A percentile compares a stretch with the other conserved stretches of the same genome.
Conservation (phyloP, 2,329 filamentous ascomycete genomes). For the Pseudocercospora fuligena region DNA sequence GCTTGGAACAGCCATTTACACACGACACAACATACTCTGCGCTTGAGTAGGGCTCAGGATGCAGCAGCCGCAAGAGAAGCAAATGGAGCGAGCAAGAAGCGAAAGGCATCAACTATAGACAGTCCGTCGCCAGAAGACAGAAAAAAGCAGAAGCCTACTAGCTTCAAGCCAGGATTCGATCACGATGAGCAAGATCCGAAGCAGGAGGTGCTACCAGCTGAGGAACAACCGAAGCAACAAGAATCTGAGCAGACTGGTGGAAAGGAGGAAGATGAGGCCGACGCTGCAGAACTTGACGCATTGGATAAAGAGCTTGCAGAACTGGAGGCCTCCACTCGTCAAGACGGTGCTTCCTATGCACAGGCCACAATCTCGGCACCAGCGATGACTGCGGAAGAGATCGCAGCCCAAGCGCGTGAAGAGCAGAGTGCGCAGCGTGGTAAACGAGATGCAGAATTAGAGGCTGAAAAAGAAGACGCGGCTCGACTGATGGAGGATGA, state of each 20-base stretch:
- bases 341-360: slow-evolving; percentile 15
- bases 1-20: slow-evolving; percentile 69
- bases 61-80: slow-evolving; percentile 38
- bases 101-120: slow-evolving; percentile 50
- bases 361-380: slow-evolving; percentile 51
- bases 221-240: neutral
- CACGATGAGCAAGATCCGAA: slow-evolving; percentile 43
- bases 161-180: slow-evolving; percentile 9
- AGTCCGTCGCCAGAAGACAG: slow-evolving; percentile 23
- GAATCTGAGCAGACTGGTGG: neutral
- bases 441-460: slow-evolving; percentile 50
- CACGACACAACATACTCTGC: slow-evolving; percentile 54
- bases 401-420: slow-evolving; percentile 52
- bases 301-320: slow-evolving; percentile 80
- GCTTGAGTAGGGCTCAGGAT: slow-evolving; percentile 35
- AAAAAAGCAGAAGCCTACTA: slow-evolving; percentile 30
- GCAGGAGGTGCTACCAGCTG: neutral
- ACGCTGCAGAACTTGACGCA: slow-evolving; percentile 61
- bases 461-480: slow-evolving; percentile 56
- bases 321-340: slow-evolving; percentile 31
- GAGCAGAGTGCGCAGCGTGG: slow-evolving; percentile 50
- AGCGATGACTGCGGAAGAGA: slow-evolving; percentile 52
- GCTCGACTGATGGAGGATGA: slow-evolving; percentile 52
- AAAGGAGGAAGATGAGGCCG: slow-evolving; percentile 23
- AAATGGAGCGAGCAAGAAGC: slow-evolving; percentile 52